phyloP scores from a whole-genome alignment of 805 yeast genomes.

The Lipomyces chichibuensis region DNA sequence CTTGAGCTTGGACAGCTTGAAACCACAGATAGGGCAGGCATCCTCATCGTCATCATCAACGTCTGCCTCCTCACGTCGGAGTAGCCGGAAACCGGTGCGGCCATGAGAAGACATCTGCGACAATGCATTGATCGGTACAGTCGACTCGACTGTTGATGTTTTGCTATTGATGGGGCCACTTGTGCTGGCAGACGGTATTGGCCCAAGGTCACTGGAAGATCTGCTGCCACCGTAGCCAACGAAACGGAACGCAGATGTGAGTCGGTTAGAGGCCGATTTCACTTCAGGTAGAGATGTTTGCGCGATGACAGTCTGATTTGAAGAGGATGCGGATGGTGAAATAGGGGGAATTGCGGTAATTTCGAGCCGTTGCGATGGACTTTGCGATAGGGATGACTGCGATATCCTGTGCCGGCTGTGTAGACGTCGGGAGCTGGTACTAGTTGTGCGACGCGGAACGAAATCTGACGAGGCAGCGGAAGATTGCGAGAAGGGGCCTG shows the following conservation, averaged over 20 bases:
- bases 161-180: not conserved
- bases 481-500: conserved; percentile 33
- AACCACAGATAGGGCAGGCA: conserved; percentile 48
- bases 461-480: conserved; percentile 9
- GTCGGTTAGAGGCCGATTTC: conserved; percentile 11
- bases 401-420: conserved; percentile 8
- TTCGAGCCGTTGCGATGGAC: conserved; percentile 8
- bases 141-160: conserved; percentile 17
- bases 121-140: conserved; percentile 7
- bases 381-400: conserved; percentile 9
- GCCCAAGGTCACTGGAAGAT: conserved; percentile 3
- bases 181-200: not conserved
- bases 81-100: conserved; percentile 25
- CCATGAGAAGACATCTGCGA: not conserved
- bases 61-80: conserved; percentile 19
- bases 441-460: not conserved
- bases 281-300: conserved; percentile 10
- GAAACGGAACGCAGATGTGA: conserved; percentile 22
- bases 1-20: conserved; percentile 38
- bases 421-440: not conserved
- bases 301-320: not conserved
- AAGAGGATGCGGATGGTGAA: not conserved
- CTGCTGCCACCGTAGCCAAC: conserved; percentile 13
- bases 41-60: conserved; percentile 41
- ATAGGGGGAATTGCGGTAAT: not conserved